Base-by-base conservation (phyloP, 2,329 filamentous ascomycete genomes). In the Dothideomycetidae sp. region DNA sequence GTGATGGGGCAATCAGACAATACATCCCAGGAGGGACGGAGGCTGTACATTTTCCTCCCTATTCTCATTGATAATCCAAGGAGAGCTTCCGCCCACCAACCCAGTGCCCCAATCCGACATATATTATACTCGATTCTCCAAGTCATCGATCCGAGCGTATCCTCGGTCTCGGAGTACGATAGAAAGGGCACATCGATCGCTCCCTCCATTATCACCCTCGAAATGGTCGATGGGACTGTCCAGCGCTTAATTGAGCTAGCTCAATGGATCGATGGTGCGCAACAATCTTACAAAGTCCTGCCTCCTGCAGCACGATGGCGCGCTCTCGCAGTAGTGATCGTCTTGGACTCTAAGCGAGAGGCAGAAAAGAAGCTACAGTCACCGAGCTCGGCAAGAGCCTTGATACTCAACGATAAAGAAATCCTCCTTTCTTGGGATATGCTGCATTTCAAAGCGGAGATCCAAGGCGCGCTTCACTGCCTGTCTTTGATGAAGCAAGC, bases 11-110 rank as follows among this genome's bases (percentile, higher is more conserved):
- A 31, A 26, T 15, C 5, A 5, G 10, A 5, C n/a, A 21, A 4
- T 11, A 28, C 4, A 5, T n/a, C 7, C 10, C 16, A 31, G 5
- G 15, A 14, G n/a, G 46, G 4, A 29, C 36, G 39, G 2, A 41
- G 45, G 1, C 48, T 57, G 10, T 56, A 66, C 29, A 64, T 82
- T 10, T 86, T 78, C 51, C 63, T 85, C 1, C 75, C 78, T 0
- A 63, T 77, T 14, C 53, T 84, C 0, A 57, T 75, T 10, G 63
- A 67, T 39, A 63, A 67, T 39, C 53, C 61, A 0, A 50, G 52
- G 10, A 52, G 56, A 35, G 53, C 56, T 26, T 59, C 62, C 2
- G 61, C 62, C 4, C 67, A 62, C 62, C 51, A 50, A 16, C 42
- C 57, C 9, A 60, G 59, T 1, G 42, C 50, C 10, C 46, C 53